These are phyloP conservation scores for Eutypa lata DNA, from an alignment of 2,329 filamentous ascomycete species.

Conservation along the genomic window DNA sequence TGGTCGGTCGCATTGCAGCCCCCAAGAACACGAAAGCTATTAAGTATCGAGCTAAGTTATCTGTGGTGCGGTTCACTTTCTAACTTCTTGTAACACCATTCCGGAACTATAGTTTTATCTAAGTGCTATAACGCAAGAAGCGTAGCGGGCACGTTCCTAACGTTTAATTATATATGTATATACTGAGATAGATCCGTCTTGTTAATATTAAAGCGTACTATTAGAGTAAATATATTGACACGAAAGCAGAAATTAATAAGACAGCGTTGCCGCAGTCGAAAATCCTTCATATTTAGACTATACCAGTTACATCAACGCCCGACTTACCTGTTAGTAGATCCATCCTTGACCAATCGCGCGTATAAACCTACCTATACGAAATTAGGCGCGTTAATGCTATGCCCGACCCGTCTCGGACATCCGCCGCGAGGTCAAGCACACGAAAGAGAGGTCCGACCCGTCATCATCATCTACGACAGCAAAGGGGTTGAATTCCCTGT, in stretches of 20 bases:
- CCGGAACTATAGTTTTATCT: neutral
- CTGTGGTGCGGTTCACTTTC: neutral
- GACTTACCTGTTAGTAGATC: too few species aligned
- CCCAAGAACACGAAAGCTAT: neutral
- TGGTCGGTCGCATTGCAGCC: neutral
- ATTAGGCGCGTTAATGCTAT: slow-evolving; percentile 3
- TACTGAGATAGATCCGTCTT: neutral
- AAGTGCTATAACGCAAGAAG: neutral
- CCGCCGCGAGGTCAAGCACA: slow-evolving; percentile 6
- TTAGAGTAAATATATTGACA: neutral
- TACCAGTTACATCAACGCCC: neutral
- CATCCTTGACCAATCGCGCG: too few species aligned
- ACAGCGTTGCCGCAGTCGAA: too few species aligned
- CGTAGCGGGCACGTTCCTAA: neutral
- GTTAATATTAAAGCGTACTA: neutral
- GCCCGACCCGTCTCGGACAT: neutral
- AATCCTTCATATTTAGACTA: neutral
- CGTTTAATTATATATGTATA: neutral
- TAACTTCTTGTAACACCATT: neutral
- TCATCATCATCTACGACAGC: slow-evolving; percentile 1
- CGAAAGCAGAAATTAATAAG: neutral
- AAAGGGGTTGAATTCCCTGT: too few species aligned
- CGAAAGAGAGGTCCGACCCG: slow-evolving; percentile 13
- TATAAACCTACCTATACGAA: too few species aligned
- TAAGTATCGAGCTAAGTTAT: neutral